Base-by-base conservation (phyloP, 805 yeast species). In the Spathaspora arborariae region DNA sequence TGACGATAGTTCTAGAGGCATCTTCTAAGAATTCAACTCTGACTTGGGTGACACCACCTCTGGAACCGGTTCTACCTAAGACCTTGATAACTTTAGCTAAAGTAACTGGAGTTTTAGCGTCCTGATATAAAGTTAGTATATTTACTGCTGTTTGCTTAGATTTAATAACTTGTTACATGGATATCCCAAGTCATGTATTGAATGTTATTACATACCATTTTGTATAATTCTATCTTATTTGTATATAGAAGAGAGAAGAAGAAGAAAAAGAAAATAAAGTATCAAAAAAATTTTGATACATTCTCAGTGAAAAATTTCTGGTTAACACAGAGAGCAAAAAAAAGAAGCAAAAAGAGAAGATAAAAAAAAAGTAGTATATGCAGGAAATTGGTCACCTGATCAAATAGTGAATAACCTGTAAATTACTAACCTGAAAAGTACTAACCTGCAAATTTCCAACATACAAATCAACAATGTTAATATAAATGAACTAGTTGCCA, bases 11-110 rank as follows among this genome's bases (percentile, higher is more conserved):
- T 71, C 76, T 72, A 60, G 75, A 60, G 47, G 74, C 56, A 55
- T 71, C 76, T 62, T 72, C 76, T 56, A 72, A 63, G 67, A 72
- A 71, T 65, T 72, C 74, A 54, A 72, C 76, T 67, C 76, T 68
- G 59, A 72, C 76, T 63, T 72, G 76, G 63, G 76, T 72, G 59
- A 72, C 76, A 70, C 97, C 97, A 87, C 98, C 98, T 82, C 98
- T 92, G 76, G 99, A 92, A 76, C 99, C 99, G 85, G 99, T 92
- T 81, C 99, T 92, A 77, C 98, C 98, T 79, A 92, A 84, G 76
- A 92, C 98, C 83, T 92, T 94, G 80, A 89, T 89, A 74, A 92
- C 99, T 84, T 92, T 92, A 75, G 98, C 99, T 79, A 92, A 88
- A 82, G 96, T 94, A 70, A 92, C 97, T 74, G 96, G 96, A 77